These are phyloP conservation scores for Tricholomella constricta DNA, from an alignment of 768 basidiomycete species.

Conservation along the genomic window DNA sequence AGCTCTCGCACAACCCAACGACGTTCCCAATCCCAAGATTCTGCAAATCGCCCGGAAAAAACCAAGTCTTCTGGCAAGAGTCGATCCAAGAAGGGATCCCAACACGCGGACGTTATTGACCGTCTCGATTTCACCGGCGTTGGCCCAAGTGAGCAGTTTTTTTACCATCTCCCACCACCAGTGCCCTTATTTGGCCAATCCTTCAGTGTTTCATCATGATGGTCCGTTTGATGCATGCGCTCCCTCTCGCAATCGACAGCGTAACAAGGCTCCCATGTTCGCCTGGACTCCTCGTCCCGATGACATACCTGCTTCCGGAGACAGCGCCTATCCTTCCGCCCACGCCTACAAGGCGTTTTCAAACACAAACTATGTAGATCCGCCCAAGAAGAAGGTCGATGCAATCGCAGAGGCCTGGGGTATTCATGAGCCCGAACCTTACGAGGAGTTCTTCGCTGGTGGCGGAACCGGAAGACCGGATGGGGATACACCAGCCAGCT, in stretches of 20 bases:
- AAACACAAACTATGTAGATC: conserved; percentile 50
- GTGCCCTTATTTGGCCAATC: conserved; percentile 20
- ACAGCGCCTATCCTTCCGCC: conserved; percentile 56
- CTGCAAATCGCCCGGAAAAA: conserved; percentile 38
- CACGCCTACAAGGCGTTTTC: conserved; percentile 49
- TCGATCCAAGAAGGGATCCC: conserved; percentile 68
- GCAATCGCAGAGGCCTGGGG: conserved; percentile 94
- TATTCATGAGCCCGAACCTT: conserved; percentile 89
- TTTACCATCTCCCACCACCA: conserved; percentile 9
- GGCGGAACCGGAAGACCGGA: conserved; percentile 54
- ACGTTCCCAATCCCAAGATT: conserved; percentile 52
- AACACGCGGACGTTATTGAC: conserved; percentile 89
- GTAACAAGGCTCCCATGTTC: conserved; percentile 78
- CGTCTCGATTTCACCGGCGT: conserved; percentile 85
- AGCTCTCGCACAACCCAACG: conserved; percentile 36
- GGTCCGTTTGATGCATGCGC: conserved; percentile 93
- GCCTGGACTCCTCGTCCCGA: conserved; percentile 60
- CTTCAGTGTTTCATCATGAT: conserved; percentile 86
- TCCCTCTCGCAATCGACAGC: conserved; percentile 83
- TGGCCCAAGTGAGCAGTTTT: conserved; percentile 73
- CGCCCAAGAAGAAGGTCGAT: conserved; percentile 84
- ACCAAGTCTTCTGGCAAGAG: conserved; percentile 43
- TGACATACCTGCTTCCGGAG: conserved; percentile 40
- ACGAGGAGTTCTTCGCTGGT: conserved; percentile 86
- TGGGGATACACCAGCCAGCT: conserved; percentile 63